Evolutionary conservation across 257 asterid species (phyloP), one percentile per base, ranked within the genome.

Genomic region (Salvia splendens): DNA sequence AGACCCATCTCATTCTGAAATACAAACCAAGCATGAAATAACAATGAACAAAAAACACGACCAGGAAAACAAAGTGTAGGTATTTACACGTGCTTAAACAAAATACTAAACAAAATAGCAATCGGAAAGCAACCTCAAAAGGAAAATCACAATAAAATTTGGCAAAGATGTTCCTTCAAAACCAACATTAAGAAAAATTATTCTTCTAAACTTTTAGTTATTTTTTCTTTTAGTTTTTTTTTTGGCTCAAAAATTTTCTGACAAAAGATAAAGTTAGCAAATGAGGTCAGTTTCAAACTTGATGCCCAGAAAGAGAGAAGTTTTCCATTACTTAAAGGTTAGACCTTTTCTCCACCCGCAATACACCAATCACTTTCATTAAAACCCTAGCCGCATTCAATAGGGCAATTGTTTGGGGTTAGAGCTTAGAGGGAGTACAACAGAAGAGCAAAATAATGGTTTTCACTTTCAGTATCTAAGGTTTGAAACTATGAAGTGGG

Each of bases 1-100:
- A 79, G 84, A 72, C 79, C 89, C 81, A 72, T 85, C 86, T 91
- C 99, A 12, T 79, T 83, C 76, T 67, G 86, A 67, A 82, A 86
- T 94, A 76, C 64, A 78, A 65, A 49, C 38, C 20, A 51, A 67
- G 64, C 45, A 70, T 33, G 30, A 71, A 58, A 72, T 38, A 38
- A 33, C 30, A 64, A 64, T 55, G 70, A 61, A 20, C 20, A 49
- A 63, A 53, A 57, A 57, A 24, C 43, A 55, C 36, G 61, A 68
- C 36, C 57, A 35, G 14, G 65, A 1, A 69, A 52, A 58, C 63
- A 45, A 20, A 61, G 47, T 32, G 45, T 49, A 35, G 64, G 33
- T 41, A 38, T 41, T 67, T 30, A 41, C 17, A 24, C 49, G 69
- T 14, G 59, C 57, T 55, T n/a, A n/a, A 17, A 62, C 20, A 17